These are phyloP conservation scores for Russula sp. DNA, from an alignment of 768 basidiomycete genomes.

Conservation along the genomic window DNA sequence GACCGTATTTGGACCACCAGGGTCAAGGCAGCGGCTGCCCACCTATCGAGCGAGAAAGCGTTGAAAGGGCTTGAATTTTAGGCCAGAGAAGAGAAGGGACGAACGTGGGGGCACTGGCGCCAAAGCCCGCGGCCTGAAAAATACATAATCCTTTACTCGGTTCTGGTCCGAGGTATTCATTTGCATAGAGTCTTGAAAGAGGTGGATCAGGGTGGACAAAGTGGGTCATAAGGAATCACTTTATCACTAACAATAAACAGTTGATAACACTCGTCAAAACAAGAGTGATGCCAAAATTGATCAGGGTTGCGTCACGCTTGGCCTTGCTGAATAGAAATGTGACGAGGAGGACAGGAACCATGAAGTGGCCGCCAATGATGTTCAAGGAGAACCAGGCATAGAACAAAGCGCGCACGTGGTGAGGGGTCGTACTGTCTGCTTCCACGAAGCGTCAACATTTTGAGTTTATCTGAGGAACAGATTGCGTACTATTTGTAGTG, in stretches of 20 bases:
- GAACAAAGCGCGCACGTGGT: slow-evolving; percentile 3
- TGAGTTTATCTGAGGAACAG: neutral
- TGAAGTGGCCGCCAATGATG: slow-evolving; percentile 14
- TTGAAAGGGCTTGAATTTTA: neutral
- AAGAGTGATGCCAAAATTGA: slow-evolving; percentile 17
- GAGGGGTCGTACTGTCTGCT: neutral
- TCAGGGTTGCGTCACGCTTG: slow-evolving; percentile 16
- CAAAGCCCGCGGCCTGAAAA: slow-evolving; percentile 22
- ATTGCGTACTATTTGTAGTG: neutral
- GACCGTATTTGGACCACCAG: slow-evolving; percentile 13
- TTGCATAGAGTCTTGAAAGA: slow-evolving; percentile 16
- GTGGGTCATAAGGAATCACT: neutral
- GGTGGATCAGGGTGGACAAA: neutral
- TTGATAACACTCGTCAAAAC: neutral
- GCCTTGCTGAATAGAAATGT: slow-evolving; percentile 23
- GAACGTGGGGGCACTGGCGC: slow-evolving; percentile 17
- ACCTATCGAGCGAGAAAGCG: slow-evolving; percentile 7
- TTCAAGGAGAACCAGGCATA: slow-evolving; percentile 19
- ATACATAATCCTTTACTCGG: slow-evolving; percentile 15
- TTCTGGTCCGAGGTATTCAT: slow-evolving; percentile 22
- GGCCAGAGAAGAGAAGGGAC: neutral
- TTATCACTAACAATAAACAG: slow-evolving; percentile 18
- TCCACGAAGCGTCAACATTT: neutral
- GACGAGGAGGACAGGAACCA: slow-evolving; percentile 18
- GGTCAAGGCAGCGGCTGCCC: slow-evolving; percentile 11